Percentiles rank a stretch among this genome's conserved stretches.
These are phyloP conservation scores for Amanita thiersii DNA, from an alignment of 768 basidiomycete genomes.

Conservation along the genomic window DNA sequence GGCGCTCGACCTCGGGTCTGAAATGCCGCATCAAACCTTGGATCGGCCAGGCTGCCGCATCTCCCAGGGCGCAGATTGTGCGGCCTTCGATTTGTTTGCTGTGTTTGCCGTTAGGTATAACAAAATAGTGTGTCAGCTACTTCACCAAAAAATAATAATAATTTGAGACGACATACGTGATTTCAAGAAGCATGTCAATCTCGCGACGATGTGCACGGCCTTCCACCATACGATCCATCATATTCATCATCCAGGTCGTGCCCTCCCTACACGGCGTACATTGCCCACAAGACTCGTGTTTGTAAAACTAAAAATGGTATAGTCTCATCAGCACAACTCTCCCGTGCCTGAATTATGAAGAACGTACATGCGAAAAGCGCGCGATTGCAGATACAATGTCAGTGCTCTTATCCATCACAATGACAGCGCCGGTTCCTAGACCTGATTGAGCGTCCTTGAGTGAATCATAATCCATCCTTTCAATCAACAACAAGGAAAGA, in stretches of 20 bases:
- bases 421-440: slow-evolving; percentile 95
- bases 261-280: slow-evolving; percentile 93
- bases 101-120: slow-evolving; percentile 52
- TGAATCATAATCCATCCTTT: slow-evolving; percentile 96
- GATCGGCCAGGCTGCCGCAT: slow-evolving; percentile 98
- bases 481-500: slow-evolving; percentile 3
- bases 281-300: slow-evolving; percentile 97
- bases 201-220: slow-evolving; percentile 88
- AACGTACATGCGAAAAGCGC: slow-evolving; percentile 66
- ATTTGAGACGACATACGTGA: slow-evolving; percentile 55
- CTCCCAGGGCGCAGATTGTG: slow-evolving; percentile 94
- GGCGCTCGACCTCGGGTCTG: slow-evolving; percentile 89
- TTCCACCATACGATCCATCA: slow-evolving; percentile 96
- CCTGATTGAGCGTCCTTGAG: slow-evolving; percentile 95
- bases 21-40: slow-evolving; percentile 98
- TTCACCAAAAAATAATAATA: slow-evolving; percentile 2
- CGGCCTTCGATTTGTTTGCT: slow-evolving; percentile 96
- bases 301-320: slow-evolving; percentile 59
- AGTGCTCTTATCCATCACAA: slow-evolving; percentile 98
- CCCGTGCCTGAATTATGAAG: neutral
- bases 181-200: slow-evolving; percentile 96
- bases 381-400: slow-evolving; percentile 94
- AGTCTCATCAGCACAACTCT: neutral
- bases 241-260: slow-evolving; percentile 99
- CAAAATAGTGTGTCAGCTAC: neutral